Percentiles rank a stretch among this genome's conserved stretches.
Conservation (phyloP, 805 yeast species). For the Ogataea pignaliae region DNA sequence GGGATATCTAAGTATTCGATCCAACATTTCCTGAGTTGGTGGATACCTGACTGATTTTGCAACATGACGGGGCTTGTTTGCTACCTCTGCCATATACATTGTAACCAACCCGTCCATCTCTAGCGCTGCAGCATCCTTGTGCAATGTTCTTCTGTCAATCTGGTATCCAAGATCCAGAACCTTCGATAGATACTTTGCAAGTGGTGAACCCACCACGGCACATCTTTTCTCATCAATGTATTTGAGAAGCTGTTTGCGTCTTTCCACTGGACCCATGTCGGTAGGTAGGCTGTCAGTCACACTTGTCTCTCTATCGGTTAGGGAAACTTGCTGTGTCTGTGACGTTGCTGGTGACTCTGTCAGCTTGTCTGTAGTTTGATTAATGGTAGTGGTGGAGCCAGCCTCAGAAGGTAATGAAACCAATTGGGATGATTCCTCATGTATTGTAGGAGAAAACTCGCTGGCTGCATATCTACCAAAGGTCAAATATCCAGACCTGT, state of each 20-base stretch:
- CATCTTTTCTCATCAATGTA: conserved; percentile 44
- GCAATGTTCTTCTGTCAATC: conserved; percentile 53
- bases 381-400: no score
- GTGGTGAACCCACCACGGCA: conserved; percentile 35
- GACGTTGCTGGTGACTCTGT: no score
- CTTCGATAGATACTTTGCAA: conserved; percentile 39
- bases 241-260: conserved; percentile 30
- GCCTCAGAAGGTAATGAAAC: no score
- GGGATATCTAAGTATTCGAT: not conserved
- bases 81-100: no score
- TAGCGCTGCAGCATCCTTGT: conserved; percentile 38
- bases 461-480: no score
- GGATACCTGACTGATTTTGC: conserved; percentile 9
- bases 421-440: no score
- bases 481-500: not conserved
- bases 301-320: not conserved
- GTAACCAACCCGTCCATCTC: conserved; percentile 22
- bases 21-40: conserved; percentile 11
- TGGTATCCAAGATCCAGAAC: conserved; percentile 33
- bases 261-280: conserved; percentile 24
- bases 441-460: no score
- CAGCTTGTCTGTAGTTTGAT: no score
- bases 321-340: no score
- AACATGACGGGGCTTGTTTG: not conserved
- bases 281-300: not conserved